Conservation (phyloP, 106 monocot species). For the Acorus calamus region DNA sequence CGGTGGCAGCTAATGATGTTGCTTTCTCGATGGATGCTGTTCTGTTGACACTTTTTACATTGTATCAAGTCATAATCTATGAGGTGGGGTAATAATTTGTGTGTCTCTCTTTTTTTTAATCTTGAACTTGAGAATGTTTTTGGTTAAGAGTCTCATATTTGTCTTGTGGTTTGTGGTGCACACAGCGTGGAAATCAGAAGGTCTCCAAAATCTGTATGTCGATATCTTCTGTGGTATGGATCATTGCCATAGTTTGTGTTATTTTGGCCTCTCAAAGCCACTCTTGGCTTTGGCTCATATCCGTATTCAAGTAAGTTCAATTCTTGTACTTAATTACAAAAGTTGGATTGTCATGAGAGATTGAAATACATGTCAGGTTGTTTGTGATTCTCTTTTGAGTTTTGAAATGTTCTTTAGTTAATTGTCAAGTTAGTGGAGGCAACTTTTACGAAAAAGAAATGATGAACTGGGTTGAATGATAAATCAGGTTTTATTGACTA, state of each 20-base stretch:
- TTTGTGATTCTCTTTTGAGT: no score
- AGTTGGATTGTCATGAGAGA: no score
- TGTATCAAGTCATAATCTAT: conserved; percentile 79
- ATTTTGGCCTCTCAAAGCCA: conserved; percentile 66
- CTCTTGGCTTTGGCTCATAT: conserved; percentile 93
- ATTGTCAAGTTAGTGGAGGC: no score
- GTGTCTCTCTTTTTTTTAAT: no score
- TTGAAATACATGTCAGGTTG: no score
- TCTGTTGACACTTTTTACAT: conserved; percentile 64
- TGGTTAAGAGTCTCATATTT: no score
- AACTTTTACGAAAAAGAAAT: no score
- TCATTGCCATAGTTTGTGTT: conserved; percentile 48
- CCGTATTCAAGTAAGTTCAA: conserved; percentile 66
- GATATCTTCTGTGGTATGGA: conserved; percentile 55
- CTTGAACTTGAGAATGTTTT: no score
- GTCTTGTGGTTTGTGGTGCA: not conserved
- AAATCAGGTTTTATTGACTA: no score
- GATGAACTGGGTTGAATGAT: no score
- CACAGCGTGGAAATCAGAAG: conserved; percentile 74
- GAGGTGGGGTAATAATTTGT: conserved; percentile 37
- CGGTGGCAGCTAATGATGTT: conserved; percentile 96
- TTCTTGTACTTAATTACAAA: no score
- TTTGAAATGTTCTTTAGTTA: no score
- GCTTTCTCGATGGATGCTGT: conserved; percentile 95
- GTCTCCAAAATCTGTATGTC: conserved; percentile 55